These are phyloP conservation scores for Lizonia empirigonia DNA, from an alignment of 2,329 filamentous ascomycete genomes.

Conservation along the genomic window DNA sequence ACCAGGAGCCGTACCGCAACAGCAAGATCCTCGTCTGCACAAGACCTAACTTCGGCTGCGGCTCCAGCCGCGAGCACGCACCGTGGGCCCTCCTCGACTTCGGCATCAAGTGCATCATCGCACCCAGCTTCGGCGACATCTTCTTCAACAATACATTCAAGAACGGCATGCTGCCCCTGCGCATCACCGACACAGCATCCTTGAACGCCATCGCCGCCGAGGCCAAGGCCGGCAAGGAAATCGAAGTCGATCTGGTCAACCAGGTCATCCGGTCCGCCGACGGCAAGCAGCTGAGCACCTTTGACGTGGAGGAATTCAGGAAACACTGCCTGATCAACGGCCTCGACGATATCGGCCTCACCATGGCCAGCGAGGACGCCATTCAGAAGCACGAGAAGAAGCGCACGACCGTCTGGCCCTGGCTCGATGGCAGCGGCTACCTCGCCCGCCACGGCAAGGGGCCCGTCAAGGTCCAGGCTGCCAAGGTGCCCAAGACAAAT, in stretches of 20 bases:
- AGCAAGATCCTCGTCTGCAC: conserved; percentile 91
- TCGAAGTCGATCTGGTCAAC: conserved; percentile 87
- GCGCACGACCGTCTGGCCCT: conserved; percentile 79
- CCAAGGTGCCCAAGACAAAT: conserved; percentile 85
- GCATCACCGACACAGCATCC: conserved; percentile 69
- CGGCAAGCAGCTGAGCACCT: conserved; percentile 75
- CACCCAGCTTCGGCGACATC: conserved; percentile 86
- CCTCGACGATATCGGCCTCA: conserved; percentile 93
- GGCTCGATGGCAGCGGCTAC: conserved; percentile 88
- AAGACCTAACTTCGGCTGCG: conserved; percentile 94
- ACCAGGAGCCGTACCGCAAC: conserved; percentile 82
- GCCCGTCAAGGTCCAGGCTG: conserved; percentile 67
- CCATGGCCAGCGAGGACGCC: conserved; percentile 89
- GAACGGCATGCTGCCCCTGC: conserved; percentile 95
- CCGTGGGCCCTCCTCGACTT: conserved; percentile 98
- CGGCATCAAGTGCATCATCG: conserved; percentile 92
- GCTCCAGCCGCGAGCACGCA: conserved; percentile 89
- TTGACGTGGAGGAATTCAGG: conserved; percentile 90
- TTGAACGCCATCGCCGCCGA: conserved; percentile 76
- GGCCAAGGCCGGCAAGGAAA: conserved; percentile 77
- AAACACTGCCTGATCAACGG: conserved; percentile 95
- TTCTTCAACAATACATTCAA: conserved; percentile 99
- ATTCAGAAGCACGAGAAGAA: conserved; percentile 82
- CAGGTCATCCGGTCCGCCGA: conserved; percentile 78
- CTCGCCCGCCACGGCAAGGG: conserved; percentile 63